Conservation (phyloP, 257 asterid genomes). For the Euphrasia confusa region DNA sequence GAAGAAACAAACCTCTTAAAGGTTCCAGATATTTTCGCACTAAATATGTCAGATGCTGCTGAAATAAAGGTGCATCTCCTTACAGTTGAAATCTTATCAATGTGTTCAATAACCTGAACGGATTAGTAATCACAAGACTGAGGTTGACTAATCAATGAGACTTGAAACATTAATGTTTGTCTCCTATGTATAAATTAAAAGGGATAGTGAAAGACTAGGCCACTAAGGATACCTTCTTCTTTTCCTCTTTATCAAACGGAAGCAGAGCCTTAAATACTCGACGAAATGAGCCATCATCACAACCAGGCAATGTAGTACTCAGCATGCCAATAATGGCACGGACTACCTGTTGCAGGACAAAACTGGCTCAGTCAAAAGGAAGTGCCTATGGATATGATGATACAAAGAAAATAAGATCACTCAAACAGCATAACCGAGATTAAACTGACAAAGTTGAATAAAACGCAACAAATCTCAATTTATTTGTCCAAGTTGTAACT, state of each 20-base stretch:
- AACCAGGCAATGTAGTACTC: conserved; percentile 79
- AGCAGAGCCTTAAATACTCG: conserved; percentile 80
- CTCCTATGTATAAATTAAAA: conserved; percentile 14
- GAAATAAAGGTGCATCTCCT: conserved; percentile 85
- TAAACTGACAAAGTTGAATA: neutral
- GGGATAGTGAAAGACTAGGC: conserved; percentile 14
- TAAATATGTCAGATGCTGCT: conserved; percentile 83
- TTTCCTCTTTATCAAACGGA: conserved; percentile 81
- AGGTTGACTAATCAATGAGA: conserved; percentile 13
- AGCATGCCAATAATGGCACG: conserved; percentile 79
- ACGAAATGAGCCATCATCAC: conserved; percentile 72
- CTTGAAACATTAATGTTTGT: conserved; percentile 14
- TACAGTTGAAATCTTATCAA: conserved; percentile 73
- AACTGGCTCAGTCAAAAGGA: conserved; percentile 28
- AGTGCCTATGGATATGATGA: conserved; percentile 15
- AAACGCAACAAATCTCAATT: neutral
- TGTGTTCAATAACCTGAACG: conserved; percentile 76
- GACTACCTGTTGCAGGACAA: conserved; percentile 53
- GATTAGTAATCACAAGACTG: conserved; percentile 26
- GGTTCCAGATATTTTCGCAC: conserved; percentile 89
- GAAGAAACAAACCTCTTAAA: conserved; percentile 61
- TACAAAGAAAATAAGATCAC: neutral
- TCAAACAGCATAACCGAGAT: neutral
- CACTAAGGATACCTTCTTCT: conserved; percentile 54
- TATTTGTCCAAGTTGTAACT: neutral